phyloP scores from a whole-genome alignment of 805 yeast genomes.

The Schwanniomyces pseudopolymorphus region DNA sequence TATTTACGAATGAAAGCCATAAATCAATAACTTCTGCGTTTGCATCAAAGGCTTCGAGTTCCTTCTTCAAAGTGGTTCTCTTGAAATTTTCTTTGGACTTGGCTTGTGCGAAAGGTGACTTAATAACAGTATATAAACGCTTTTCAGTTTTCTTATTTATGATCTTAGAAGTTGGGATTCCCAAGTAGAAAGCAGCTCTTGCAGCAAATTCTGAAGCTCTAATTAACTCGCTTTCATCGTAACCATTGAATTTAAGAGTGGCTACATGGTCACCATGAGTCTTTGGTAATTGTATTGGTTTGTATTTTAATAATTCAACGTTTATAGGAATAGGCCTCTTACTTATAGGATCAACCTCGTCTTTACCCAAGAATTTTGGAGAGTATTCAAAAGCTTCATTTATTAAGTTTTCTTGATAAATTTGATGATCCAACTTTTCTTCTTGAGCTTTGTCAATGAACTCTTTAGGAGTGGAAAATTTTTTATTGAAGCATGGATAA shows the following conservation, averaged over 20 bases:
- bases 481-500: slow-evolving; percentile 3
- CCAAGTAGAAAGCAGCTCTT: slow-evolving; percentile 87
- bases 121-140: slow-evolving; percentile 90
- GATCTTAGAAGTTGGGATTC: slow-evolving; percentile 81
- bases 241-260: slow-evolving; percentile 71
- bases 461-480: slow-evolving; percentile 31
- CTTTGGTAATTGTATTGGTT: slow-evolving; percentile 68
- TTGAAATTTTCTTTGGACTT: slow-evolving; percentile 92
- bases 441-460: slow-evolving; percentile 25
- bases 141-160: slow-evolving; percentile 65
- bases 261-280: slow-evolving; percentile 78
- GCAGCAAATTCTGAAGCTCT: slow-evolving; percentile 82
- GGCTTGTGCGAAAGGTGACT: slow-evolving; percentile 92
- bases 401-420: slow-evolving; percentile 27
- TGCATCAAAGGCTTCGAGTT: slow-evolving; percentile 77
- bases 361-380: slow-evolving; percentile 29
- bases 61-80: slow-evolving; percentile 77
- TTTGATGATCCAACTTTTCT: slow-evolving; percentile 23
- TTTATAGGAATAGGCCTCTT: slow-evolving; percentile 73
- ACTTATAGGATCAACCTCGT: slow-evolving; percentile 18
- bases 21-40: slow-evolving; percentile 81
- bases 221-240: slow-evolving; percentile 66
- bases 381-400: slow-evolving; percentile 24
- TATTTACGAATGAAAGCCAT: slow-evolving; percentile 74
- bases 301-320: slow-evolving; percentile 77